Evolutionary conservation across 2,329 filamentous ascomycete species (phyloP), one percentile per base, ranked within the genome.

Genomic region (Pestalotiopsis sp.): DNA sequence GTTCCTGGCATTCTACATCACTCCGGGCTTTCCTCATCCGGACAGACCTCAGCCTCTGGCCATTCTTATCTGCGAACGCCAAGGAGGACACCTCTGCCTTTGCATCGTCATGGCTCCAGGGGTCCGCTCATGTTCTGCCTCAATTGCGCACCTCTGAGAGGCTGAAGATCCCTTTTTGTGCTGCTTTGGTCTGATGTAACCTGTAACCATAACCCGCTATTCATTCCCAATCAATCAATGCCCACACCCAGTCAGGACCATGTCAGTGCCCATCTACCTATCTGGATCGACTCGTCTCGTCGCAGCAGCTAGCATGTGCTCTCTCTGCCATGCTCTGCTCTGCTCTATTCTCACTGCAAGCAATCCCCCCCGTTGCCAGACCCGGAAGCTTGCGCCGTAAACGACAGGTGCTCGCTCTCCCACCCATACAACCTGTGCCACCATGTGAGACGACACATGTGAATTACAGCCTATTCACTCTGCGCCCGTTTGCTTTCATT

Each of bases 331-430:
- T 31, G 27, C 27, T 31, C 27, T 31, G 27, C 27, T 31, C 27
- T 31, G 1, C 6, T 7, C 6, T 7, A 7, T 31, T 7, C 27
- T 31, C 27, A 31, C 27, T 71, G 70, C 72, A 66, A 66, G 69
- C 65, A 52, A 25, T 7, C 27, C 45, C 45, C 45, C 45, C 45
- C 45, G 45, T 52, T 52, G 20, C 45, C 45, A 52, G 45, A 67
- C 70, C 73, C 75, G 75, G 75, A 65, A 76, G 76, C 75, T 74
- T 73, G 68, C 67, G 27, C 64, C 55, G 39, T 41, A 77, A 76
- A 76, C 71, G 70, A 76, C 74, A 77, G 72, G 75, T 77, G 75
- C 25, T 77, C 45, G 45, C 45, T n/a, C 45, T 17, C 73, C 74
- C 70, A 66, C 73, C 74, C 70, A 66, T 72, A 70, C 65, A 36